phyloP scores from a whole-genome alignment of 768 basidiomycete genomes.

The Kondoa subrosea region DNA sequence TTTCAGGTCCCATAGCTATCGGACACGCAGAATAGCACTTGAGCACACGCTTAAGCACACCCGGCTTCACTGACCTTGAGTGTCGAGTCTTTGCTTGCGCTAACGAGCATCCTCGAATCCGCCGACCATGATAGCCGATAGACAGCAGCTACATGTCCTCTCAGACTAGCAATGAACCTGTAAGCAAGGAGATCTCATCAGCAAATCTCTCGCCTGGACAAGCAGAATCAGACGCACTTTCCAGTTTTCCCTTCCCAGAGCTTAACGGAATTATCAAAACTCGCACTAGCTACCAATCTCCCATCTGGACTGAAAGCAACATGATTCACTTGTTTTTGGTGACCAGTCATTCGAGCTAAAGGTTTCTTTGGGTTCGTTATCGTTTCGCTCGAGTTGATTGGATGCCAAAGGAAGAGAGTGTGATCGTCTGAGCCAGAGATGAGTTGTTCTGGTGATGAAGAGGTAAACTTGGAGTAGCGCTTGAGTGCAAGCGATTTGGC shows the following conservation, averaged over 20 bases:
- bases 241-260: conserved; percentile 62
- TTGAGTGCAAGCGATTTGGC: conserved; percentile 53
- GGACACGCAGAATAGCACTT: neutral
- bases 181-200: neutral
- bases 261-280: conserved; percentile 77
- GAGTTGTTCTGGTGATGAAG: conserved; percentile 53
- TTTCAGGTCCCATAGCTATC: conserved; percentile 88
- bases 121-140: conserved; percentile 91
- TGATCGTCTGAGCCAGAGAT: conserved; percentile 97
- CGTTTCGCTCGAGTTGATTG: conserved; percentile 35
- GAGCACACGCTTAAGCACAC: neutral
- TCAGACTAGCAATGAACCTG: conserved; percentile 73
- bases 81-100: conserved; percentile 89
- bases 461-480: conserved; percentile 46
- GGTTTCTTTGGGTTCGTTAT: conserved; percentile 49
- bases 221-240: conserved; percentile 32
- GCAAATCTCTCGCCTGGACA: neutral
- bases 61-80: conserved; percentile 53
- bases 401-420: conserved; percentile 89
- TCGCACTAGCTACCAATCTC: conserved; percentile 72
- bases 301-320: conserved; percentile 92
- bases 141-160: conserved; percentile 86
- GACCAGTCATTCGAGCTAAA: conserved; percentile 65
- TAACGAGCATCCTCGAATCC: conserved; percentile 76
- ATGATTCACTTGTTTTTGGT: conserved; percentile 85